Evolutionary conservation across 768 basidiomycete species (phyloP), one percentile per base, ranked within the genome.

Genomic region (Phanerochaete carnosa): DNA sequence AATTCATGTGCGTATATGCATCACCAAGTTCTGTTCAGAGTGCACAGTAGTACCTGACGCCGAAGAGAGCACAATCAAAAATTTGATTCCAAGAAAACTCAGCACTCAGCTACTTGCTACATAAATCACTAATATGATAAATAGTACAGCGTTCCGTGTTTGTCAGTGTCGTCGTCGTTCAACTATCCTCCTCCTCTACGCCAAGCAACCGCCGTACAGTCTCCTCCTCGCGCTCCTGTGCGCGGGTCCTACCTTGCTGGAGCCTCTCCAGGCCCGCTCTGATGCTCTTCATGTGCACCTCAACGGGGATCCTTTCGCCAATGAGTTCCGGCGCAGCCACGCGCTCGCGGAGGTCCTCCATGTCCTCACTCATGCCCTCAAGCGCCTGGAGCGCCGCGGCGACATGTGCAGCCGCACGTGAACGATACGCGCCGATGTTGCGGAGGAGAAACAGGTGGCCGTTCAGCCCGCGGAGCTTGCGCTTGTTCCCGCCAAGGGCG

Each of bases 221-320:
- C 22, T 74, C 68, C 3, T 75, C 80, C 63, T 85, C 82, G 54
- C 79, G 64, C 63, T 72, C 74, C 66, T 74, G 79, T 13, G 85
- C 84, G 51, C 79, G 78, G 25, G 76, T 68, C 60, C 88, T 78
- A 5, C 84, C 80, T 67, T 86, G 83, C 67, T 79, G 82, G 72
- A 90, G 65, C 65, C 80, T 79, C 62, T 87, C 81, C 65, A 91
- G 64, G 7, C 90, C 89, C 37, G 66, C 76, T 68, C 75, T 75
- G 64, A 93, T 90, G 61, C 86, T 90, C 74, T 82, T 82, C 72
- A 92, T 84, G 65, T 92, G 90, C 23, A 92, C 89, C 60, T 88
- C 85, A 3, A 88, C 75, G 3, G 90, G 88, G 16, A 91, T 77
- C 45, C 74, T 75, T n/a, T 81, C 72, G 4, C 83, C 85, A 12